A percentile compares a stretch with the other conserved stretches of the same genome.
phyloP scores from a whole-genome alignment of 1,284 basidiomycete genomes.

The Ceratobasidium sp. region DNA sequence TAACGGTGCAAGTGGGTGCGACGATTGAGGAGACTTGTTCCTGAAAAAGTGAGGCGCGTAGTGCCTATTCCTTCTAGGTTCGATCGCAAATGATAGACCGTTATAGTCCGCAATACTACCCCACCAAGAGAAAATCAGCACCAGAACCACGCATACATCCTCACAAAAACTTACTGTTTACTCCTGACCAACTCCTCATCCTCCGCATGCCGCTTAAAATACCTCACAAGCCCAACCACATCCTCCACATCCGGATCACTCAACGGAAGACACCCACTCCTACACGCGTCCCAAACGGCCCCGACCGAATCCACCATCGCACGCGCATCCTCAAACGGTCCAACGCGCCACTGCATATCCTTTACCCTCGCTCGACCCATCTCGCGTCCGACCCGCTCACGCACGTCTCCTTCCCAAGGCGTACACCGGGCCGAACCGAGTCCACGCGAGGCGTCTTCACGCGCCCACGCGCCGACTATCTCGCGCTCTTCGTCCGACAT shows the following conservation, averaged over 20 bases:
- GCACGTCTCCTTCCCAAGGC: conserved; percentile 72
- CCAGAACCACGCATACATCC: conserved; percentile 26
- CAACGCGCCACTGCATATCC: conserved; percentile 56
- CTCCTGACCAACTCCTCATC: conserved; percentile 52
- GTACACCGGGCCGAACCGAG: conserved; percentile 60
- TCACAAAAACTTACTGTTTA: conserved; percentile 19
- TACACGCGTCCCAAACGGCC: conserved; percentile 19
- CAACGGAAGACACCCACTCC: conserved; percentile 41
- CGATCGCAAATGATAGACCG: conserved; percentile 76
- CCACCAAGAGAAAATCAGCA: not conserved
- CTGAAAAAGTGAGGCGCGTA: conserved; percentile 77
- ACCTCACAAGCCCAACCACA: conserved; percentile 54
- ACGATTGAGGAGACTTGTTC: conserved; percentile 59
- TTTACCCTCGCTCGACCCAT: conserved; percentile 59
- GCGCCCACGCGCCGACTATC: conserved; percentile 73
- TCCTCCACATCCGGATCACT: conserved; percentile 61
- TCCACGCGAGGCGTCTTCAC: conserved; percentile 53
- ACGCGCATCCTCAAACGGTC: conserved; percentile 64
- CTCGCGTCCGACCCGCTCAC: conserved; percentile 57
- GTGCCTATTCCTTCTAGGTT: conserved; percentile 72
- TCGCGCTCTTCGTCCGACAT: conserved; percentile 67
- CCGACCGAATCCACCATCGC: conserved; percentile 52
- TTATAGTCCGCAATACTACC: conserved; percentile 78
- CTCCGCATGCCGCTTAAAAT: conserved; percentile 60
- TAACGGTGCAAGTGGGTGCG: conserved; percentile 69